Evolutionary conservation across 2,329 filamentous ascomycete species (phyloP).

Genomic region (Cryphonectria parasitica): DNA sequence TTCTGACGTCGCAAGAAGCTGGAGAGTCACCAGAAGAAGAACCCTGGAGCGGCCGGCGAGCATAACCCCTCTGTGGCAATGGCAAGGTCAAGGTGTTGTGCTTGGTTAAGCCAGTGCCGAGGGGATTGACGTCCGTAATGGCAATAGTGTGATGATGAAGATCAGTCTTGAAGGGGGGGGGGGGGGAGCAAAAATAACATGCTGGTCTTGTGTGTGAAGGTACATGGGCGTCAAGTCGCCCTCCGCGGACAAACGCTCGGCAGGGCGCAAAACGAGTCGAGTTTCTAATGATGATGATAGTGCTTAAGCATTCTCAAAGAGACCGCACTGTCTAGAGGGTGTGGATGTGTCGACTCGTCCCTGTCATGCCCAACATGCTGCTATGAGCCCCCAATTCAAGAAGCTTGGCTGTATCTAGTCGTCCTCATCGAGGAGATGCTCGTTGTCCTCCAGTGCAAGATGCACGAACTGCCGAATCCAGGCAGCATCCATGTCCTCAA

Average conservation of each 20-base stretch:
- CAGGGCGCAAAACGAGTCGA: background rate
- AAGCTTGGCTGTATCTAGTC: conserved; percentile 35
- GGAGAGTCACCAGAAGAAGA: background rate
- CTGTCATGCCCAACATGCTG: background rate
- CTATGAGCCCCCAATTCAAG: background rate
- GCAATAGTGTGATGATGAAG: background rate
- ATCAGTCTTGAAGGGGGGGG: background rate
- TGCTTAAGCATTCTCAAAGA: background rate
- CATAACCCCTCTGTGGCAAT: background rate
- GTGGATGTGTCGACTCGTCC: background rate
- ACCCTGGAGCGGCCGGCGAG: background rate
- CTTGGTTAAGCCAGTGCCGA: background rate
- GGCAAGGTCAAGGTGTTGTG: background rate
- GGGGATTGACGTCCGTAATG: background rate
- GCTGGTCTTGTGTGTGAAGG: background rate
- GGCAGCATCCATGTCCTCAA: conserved; percentile 52
- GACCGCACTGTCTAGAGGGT: background rate
- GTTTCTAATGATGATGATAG: background rate
- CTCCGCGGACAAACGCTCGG: background rate
- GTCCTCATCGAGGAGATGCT: conserved; percentile 51
- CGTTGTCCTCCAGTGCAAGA: conserved; percentile 57
- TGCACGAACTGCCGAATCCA: conserved; percentile 60
- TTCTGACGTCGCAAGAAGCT: conserved; percentile 9
- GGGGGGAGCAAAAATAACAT: background rate
- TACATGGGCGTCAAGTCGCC: background rate